A percentile compares a stretch with the other conserved stretches of the same genome.
phyloP scores from a whole-genome alignment of 2,329 filamentous ascomycete genomes.

The Fusarium luffae region DNA sequence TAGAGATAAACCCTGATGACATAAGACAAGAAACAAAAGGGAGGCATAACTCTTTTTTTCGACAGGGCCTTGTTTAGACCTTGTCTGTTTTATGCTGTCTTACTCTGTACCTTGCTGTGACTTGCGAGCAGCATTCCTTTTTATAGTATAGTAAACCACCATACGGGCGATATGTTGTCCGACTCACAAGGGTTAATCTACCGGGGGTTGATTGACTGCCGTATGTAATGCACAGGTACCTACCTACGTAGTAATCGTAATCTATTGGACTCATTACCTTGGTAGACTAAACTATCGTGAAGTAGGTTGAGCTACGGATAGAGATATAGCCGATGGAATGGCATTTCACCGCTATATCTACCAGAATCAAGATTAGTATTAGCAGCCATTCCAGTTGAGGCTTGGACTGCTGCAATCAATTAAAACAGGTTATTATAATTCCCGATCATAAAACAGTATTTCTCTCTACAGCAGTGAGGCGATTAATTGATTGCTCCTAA shows the following conservation, averaged over 20 bases:
- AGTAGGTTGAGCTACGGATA: neutral
- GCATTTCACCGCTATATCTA: neutral
- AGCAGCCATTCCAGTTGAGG: conserved; percentile 1
- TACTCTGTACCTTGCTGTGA: neutral
- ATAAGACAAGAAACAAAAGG: neutral
- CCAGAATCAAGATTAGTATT: neutral
- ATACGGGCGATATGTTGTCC: conserved; percentile 10
- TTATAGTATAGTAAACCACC: conserved; percentile 2
- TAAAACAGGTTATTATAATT: neutral
- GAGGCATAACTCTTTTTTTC: neutral
- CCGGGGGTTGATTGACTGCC: neutral
- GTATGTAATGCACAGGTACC: neutral
- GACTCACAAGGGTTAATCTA: conserved; percentile 3
- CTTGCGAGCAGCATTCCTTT: conserved; percentile 10
- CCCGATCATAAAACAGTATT: neutral
- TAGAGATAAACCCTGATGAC: neutral
- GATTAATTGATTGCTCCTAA: conserved; percentile 1
- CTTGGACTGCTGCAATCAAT: conserved; percentile 9
- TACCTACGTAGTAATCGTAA: neutral
- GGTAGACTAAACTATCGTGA: neutral
- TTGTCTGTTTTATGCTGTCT: neutral
- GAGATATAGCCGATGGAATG: neutral
- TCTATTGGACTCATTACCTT: neutral
- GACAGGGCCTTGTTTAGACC: neutral
- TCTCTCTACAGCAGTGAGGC: conserved; percentile 4